Evolutionary conservation across 23 red algal genomes (phyloP), one percentile per base, ranked within the genome.

Genomic region (Agarophyton chilense): DNA sequence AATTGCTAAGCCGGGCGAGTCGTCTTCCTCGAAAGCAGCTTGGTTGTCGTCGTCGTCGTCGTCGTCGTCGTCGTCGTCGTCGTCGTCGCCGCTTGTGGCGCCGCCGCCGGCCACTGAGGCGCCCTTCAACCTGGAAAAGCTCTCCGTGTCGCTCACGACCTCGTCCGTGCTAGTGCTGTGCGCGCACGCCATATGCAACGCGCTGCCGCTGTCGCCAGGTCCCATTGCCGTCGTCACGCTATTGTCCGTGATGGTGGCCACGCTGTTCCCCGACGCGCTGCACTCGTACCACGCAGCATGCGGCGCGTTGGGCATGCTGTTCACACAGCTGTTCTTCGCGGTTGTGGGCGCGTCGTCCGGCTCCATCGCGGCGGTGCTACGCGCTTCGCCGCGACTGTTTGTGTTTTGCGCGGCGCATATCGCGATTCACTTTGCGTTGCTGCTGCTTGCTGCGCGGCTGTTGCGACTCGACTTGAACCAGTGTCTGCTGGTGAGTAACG

Each of bases 291-390:
- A 72, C 18, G 45, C 58, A 7, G 36, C 94, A 31, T 81, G 70
- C 25, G 67, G 53, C 11, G 61, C 72, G 0, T 18, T 89, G 19
- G 94, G 95, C 35, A 72, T 93, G 36, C 66, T 90, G 42, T 78
- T 97, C 47, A 91, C 92, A 43, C 95, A 97, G 65, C 56, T 97
- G 7, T 97, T 97, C 63, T 97, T 97, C 38, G 95, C 88, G n/a
- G 88, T 82, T 3, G 85, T 78, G 0, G 95, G 95, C 12, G 90
- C 84, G 33, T 74, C 68, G 24, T 47, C 84, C 25, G 95, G 95
- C 34, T 83, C 70, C 21, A 74, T 97, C 11, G 41, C 43, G 2
- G 56, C 75, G 22, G 95, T 97, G 2, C 24, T 93, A 2, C 72
- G 83, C 31, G 76, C 83, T 2, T 89, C 95, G 40, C 95, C 95